A percentile compares a stretch with the other conserved stretches of the same genome.
phyloP scores from a whole-genome alignment of 1,284 basidiomycete species.

The Uromyces viciae-fabae region DNA sequence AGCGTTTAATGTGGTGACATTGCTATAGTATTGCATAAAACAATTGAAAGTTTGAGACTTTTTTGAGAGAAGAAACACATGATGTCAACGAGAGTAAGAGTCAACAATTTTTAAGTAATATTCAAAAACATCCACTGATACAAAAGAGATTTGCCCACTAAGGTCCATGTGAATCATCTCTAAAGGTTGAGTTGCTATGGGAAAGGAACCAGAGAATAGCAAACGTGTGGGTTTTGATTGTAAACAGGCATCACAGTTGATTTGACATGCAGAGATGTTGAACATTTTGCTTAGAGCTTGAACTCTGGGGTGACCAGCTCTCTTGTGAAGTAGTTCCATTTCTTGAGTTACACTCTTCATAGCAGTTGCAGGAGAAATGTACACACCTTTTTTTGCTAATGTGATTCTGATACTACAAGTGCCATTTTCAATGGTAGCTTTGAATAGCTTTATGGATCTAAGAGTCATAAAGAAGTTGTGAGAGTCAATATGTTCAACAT shows the following conservation, averaged over 20 bases:
- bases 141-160: not conserved
- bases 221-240: not conserved
- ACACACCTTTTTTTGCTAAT: not conserved
- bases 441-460: not conserved
- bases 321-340: not conserved
- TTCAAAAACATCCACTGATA: not conserved
- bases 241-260: not conserved
- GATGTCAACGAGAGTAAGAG: not conserved
- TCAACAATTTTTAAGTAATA: constrained; percentile 20
- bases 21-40: no score
- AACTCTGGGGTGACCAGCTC: not conserved
- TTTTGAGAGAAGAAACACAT: not conserved
- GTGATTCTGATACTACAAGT: not conserved
- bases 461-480: not conserved
- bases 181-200: not conserved
- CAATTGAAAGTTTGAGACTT: constrained; percentile 3
- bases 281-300: not conserved
- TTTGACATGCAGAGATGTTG: not conserved
- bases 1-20: no score
- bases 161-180: not conserved
- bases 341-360: not conserved
- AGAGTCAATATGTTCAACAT: not conserved
- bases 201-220: not conserved
- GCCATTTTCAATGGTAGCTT: not conserved
- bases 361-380: not conserved